Conservation (phyloP, 768 basidiomycete genomes). For the Mycena galopus region DNA sequence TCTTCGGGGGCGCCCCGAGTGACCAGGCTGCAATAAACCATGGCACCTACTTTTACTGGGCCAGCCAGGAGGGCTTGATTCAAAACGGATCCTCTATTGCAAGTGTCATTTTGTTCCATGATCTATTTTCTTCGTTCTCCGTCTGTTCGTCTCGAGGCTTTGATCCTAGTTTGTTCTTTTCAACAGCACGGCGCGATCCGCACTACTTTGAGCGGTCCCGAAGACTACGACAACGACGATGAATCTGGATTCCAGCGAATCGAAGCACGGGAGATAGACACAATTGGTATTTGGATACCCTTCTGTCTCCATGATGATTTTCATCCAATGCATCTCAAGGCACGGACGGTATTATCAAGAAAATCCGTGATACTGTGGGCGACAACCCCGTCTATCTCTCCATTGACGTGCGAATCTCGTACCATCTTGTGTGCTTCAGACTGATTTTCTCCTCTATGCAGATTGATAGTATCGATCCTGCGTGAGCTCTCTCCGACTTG, state of each 20-base stretch:
- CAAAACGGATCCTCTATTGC: slow-evolving; percentile 84
- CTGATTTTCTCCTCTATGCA: slow-evolving; percentile 42
- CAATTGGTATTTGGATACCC: slow-evolving; percentile 64
- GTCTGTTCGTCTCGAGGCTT: slow-evolving; percentile 51
- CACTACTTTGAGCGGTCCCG: slow-evolving; percentile 82
- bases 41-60: slow-evolving; percentile 93
- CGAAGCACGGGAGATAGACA: slow-evolving; percentile 88
- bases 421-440: neutral
- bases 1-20: slow-evolving; percentile 82
- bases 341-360: slow-evolving; percentile 81
- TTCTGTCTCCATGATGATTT: neutral
- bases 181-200: slow-evolving; percentile 88
- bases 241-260: slow-evolving; percentile 85
- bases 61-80: slow-evolving; percentile 85
- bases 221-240: slow-evolving; percentile 85
- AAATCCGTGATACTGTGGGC: slow-evolving; percentile 85
- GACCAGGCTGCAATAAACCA: slow-evolving; percentile 84
- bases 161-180: slow-evolving; percentile 81
- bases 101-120: slow-evolving; percentile 65
- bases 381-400: slow-evolving; percentile 82
- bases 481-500: slow-evolving; percentile 36
- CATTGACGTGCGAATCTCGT: slow-evolving; percentile 67
- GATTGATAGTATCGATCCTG: slow-evolving; percentile 87
- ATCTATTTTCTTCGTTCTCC: slow-evolving; percentile 20
- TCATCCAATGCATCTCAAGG: slow-evolving; percentile 52